phyloP scores from a whole-genome alignment of 2,329 filamentous ascomycete species.

The Stemphylium beticola region DNA sequence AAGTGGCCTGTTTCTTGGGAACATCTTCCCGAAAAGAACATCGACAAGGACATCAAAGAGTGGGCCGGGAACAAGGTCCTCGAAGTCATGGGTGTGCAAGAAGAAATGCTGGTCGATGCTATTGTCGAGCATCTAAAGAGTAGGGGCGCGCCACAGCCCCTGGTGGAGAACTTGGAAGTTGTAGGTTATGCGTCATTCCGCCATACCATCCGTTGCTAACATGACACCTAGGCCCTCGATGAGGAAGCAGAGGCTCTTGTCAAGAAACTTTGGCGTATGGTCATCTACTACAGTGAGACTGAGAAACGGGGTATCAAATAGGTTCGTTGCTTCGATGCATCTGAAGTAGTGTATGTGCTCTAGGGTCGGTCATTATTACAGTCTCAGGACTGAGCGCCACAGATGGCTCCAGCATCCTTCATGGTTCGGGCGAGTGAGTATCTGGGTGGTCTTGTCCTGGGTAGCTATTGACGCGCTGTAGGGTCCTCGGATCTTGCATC shows the following conservation, averaged over 20 bases:
- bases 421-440: conserved; percentile 22
- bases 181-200: conserved; percentile 59
- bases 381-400: neutral
- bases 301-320: conserved; percentile 79
- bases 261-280: conserved; percentile 97
- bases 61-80: conserved; percentile 99
- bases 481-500: conserved; percentile 30
- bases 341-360: neutral
- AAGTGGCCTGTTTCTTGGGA: conserved; percentile 94
- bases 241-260: conserved; percentile 94
- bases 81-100: conserved; percentile 93
- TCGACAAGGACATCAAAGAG: conserved; percentile 85
- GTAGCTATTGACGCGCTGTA: conserved; percentile 27
- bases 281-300: conserved; percentile 95
- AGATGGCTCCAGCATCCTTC: neutral
- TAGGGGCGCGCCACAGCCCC: conserved; percentile 73
- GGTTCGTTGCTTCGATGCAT: neutral
- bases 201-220: conserved; percentile 44
- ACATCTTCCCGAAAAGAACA: conserved; percentile 78
- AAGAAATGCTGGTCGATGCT: conserved; percentile 92
- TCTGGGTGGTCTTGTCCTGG: conserved; percentile 5
- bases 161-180: conserved; percentile 85
- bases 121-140: conserved; percentile 86
- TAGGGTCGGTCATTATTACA: neutral
- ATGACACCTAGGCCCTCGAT: conserved; percentile 72